Base-by-base conservation (phyloP, 345 rosid species). In the Moricandia arvensis region DNA sequence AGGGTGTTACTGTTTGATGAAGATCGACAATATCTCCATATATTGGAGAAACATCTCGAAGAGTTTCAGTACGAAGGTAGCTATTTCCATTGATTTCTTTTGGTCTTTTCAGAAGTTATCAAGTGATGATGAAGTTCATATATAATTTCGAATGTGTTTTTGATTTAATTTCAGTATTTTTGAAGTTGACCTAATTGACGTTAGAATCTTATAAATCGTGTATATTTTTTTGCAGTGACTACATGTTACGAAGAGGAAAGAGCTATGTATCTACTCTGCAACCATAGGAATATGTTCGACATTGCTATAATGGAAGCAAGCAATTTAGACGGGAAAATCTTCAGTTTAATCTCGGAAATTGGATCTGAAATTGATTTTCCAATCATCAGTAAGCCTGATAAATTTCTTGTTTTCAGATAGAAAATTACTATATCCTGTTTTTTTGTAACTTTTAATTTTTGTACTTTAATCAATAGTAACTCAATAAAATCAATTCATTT, bases 1-100 rank as follows among this genome's bases (percentile, higher is more conserved):
- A 81, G 97, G 6, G 98, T 93, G 1, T 78, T 93, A 49, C 87
- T 89, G 41, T 92, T 91, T 63, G 98, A 86, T 66, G 92, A 93
- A 58, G 96, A 91, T 89, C 89, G 81, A 2, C 80, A 86, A 1
- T 87, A 89, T 81, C 89, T 88, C 29, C 77, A 26, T 83, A 78
- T 83, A 69, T 74, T 93, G 77, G 95, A 89, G 82, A 84, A 81
- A 80, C 83, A 87, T 92, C 90, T 93, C 38, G 71, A 80, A 73
- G 80, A 69, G 8, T 93, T 93, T 49, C 84, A 35, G 33, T 93
- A 90, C 63, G 82, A 86, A 78, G 98, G 98, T 93, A 58, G 9
- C 15, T n/a, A 31, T 51, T 60, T 61, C 33, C n/a, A 15, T 33
- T 33, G 8, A 33, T 31, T 30, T 13, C 12, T 45, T 31, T 33